phyloP scores from a whole-genome alignment of 495 filamentous ascomycete genomes.

The Aspergillus haitiensis region DNA sequence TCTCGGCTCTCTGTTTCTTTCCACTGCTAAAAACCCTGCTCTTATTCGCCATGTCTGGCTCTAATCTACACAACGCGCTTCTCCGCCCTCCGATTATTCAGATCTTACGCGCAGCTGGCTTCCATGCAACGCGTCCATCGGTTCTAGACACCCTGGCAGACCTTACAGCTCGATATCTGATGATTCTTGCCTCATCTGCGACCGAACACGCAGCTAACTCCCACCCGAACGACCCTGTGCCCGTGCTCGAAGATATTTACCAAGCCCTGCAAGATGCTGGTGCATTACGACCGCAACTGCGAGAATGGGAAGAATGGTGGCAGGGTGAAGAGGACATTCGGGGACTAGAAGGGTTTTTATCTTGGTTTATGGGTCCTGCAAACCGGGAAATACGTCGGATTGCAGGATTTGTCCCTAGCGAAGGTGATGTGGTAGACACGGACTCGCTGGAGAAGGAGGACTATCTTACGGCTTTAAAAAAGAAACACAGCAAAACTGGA shows the following conservation, averaged over 20 bases:
- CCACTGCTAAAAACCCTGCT: not conserved
- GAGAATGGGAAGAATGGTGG: conserved; percentile 58
- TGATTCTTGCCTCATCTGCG: conserved; percentile 63
- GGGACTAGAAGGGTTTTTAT: conserved; percentile 69
- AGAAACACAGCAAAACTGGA: conserved; percentile 79
- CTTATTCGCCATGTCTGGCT: conserved; percentile 37
- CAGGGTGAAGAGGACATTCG: conserved; percentile 66
- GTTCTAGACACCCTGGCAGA: conserved; percentile 79
- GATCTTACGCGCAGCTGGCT: conserved; percentile 84
- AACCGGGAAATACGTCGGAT: conserved; percentile 74
- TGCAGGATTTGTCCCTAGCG: conserved; percentile 53
- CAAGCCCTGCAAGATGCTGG: conserved; percentile 78
- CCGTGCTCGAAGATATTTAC: conserved; percentile 72
- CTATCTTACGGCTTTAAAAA: conserved; percentile 75
- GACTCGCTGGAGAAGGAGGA: conserved; percentile 62
- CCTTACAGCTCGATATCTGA: conserved; percentile 70
- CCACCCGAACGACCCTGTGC: conserved; percentile 49
- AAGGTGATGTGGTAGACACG: conserved; percentile 46
- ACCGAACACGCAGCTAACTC: conserved; percentile 58
- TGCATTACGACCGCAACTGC: conserved; percentile 61
- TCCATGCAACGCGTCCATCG: conserved; percentile 69
- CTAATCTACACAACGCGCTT: conserved; percentile 68
- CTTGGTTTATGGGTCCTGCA: conserved; percentile 67
- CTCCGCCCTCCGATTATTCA: conserved; percentile 80
- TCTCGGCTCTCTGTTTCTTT: not conserved